These are phyloP conservation scores for Saturnispora zaruensis DNA, from an alignment of 805 yeast species.

Conservation along the genomic window DNA sequence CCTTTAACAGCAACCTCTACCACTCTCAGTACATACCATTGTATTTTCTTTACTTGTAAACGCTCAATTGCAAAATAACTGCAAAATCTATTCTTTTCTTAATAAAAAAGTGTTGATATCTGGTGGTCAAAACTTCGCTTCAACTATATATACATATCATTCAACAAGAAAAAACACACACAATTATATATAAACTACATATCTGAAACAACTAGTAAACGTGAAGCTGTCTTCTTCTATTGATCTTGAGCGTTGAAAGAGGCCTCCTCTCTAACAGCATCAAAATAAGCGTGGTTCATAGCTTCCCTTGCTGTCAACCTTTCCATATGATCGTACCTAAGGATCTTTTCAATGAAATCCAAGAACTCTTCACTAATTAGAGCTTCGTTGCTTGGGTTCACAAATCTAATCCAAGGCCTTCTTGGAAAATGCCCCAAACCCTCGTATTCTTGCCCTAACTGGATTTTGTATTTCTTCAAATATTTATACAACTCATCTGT, in stretches of 20 bases:
- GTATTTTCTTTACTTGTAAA: not conserved
- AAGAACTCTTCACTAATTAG: constrained; percentile 63
- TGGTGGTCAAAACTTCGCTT: not conserved
- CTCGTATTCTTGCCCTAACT: constrained; percentile 66
- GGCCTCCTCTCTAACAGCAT: constrained; percentile 21
- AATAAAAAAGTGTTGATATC: not conserved
- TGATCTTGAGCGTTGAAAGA: not conserved
- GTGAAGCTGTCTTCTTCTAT: not conserved
- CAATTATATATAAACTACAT: not conserved
- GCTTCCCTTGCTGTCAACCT: constrained; percentile 86
- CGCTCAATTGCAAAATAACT: not conserved
- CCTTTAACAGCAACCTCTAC: not conserved
- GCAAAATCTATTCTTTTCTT: not conserved
- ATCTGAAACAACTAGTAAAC: not conserved
- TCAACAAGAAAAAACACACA: not conserved
- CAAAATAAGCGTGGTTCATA: constrained; percentile 53
- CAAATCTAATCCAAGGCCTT: constrained; percentile 80
- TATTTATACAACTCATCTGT: constrained; percentile 70
- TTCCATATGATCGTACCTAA: constrained; percentile 82
- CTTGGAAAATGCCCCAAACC: constrained; percentile 68
- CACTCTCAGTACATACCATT: constrained; percentile 5
- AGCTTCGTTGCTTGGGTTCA: constrained; percentile 60
- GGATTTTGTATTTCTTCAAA: constrained; percentile 60
- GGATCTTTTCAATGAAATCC: constrained; percentile 70
- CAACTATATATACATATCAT: not conserved